Evolutionary conservation across 306 rosid genomes (phyloP).

Genomic region (Pterocarpus santalinus): DNA sequence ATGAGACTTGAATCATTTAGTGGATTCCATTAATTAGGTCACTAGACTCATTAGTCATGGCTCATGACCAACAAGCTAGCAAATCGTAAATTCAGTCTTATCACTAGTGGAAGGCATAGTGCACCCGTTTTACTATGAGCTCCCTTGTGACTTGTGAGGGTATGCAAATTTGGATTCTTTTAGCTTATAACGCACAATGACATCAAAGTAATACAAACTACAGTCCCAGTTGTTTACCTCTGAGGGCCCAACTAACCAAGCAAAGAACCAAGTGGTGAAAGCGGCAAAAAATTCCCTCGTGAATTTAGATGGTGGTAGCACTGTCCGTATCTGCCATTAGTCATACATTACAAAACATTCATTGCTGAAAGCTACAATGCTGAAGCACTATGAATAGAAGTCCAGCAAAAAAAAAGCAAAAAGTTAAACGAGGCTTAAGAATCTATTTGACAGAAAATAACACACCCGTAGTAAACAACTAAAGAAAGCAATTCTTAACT

Average conservation of each 20-base stretch:
- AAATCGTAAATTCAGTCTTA: background rate
- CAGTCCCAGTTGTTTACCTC: slow-evolving; percentile 60
- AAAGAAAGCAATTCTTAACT: background rate
- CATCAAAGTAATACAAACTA: background rate
- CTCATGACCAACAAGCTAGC: slow-evolving; percentile 6
- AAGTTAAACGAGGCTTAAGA: slow-evolving; percentile 1
- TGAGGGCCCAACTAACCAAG: slow-evolving; percentile 91
- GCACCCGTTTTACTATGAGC: background rate
- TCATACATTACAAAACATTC: slow-evolving; percentile 32
- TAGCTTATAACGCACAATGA: slow-evolving; percentile 14
- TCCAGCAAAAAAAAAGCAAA: background rate
- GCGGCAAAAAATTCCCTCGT: slow-evolving; percentile 77
- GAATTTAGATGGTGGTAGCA: slow-evolving; percentile 74
- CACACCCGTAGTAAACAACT: background rate
- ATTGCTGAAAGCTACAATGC: slow-evolving; percentile 23
- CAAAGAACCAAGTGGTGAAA: slow-evolving; percentile 81
- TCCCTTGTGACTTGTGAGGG: background rate
- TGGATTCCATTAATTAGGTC: slow-evolving; percentile 38
- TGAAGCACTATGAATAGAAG: background rate
- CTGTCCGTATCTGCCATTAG: slow-evolving; percentile 67
- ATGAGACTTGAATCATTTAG: background rate
- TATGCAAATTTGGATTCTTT: background rate
- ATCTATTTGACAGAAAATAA: background rate
- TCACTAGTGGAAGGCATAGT: slow-evolving; percentile 31
- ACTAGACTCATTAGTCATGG: slow-evolving; percentile 12